Conservation (phyloP, 441 rosid species). For the Euphorbia celastroides region DNA sequence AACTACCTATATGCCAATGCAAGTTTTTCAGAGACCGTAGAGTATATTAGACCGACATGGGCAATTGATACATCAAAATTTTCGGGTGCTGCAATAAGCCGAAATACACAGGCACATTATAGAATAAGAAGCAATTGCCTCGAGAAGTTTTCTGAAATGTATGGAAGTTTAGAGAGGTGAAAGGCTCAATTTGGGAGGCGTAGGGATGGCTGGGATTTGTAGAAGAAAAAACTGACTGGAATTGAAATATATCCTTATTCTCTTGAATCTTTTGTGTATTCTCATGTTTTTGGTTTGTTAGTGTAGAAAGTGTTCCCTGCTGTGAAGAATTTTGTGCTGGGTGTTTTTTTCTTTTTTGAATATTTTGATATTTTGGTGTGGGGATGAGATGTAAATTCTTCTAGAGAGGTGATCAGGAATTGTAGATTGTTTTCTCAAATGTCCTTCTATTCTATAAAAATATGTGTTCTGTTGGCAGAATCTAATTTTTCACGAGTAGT, state of each 20-base stretch:
- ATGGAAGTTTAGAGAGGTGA: conserved; percentile 52
- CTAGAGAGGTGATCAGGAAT: conserved; percentile 10
- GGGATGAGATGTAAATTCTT: conserved; percentile 25
- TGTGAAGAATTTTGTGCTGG: conserved; percentile 23
- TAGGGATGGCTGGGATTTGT: conserved; percentile 89
- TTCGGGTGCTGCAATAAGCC: conserved; percentile 80
- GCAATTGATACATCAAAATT: conserved; percentile 83
- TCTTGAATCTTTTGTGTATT: not conserved
- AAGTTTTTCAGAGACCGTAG: conserved; percentile 51
- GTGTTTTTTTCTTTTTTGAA: conserved; percentile 11
- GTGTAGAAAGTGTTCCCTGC: conserved; percentile 16
- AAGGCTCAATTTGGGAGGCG: conserved; percentile 59
- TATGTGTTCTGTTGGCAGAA: not conserved
- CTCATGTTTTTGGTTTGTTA: too few species aligned
- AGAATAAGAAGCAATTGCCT: conserved; percentile 67
- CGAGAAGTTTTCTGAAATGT: conserved; percentile 50
- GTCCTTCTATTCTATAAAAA: not conserved
- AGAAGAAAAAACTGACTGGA: conserved; percentile 19
- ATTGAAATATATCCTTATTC: not conserved
- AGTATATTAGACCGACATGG: conserved; percentile 80
- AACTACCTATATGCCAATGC: conserved; percentile 83
- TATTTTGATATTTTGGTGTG: conserved; percentile 12
- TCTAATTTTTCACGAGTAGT: too few species aligned
- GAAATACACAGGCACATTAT: conserved; percentile 78
- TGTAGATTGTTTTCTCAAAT: conserved; percentile 11